Base-by-base conservation (phyloP, 441 rosid species). In the Syzygium syzygioides region DNA sequence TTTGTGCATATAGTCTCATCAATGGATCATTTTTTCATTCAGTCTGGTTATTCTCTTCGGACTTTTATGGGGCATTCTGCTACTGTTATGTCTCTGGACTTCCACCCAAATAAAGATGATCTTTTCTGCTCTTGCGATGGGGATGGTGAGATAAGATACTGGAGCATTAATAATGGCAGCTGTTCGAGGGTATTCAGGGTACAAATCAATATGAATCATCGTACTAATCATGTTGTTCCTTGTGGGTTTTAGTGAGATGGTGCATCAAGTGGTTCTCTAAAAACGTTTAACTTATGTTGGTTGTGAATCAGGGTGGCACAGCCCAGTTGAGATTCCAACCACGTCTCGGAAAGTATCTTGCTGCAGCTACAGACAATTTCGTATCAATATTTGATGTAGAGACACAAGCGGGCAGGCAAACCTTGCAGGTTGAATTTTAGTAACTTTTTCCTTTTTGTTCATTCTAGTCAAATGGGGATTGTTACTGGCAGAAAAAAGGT, bases 271-370 rank as follows among this genome's bases (percentile, higher is more conserved):
- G 56, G 55, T 34, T 41, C 59, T 18, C 28, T 32, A 37, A 50
- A 34, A 45, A 48, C 1, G 9, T 25, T 23, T 54, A 60, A 23
- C 26, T 68, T 76, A 79, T 55, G 18, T 68, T 26, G 62, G 50
- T 50, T 4, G 59, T 88, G 80, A 90, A 85, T 85, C 90, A 93
- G 94, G 93, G 92, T 80, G 93, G 92, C 52, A 91, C 90, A 62
- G 91, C 84, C 37, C 92, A 91, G 71, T 90, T 93, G 86, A 91
- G 92, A 87, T 93, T 94, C 90, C 93, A 93, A 86, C 94, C 95
- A 60, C 90, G 53, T 71, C 26, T 52, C 14, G 92, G 93, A 60
- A 91, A 90, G 87, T 90, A 90, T 76, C 83, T 94, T 60, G 95
- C 95, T 32, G 66, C 92, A 30, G 92, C 94, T 45, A 86, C 89